Evolutionary conservation across 2,329 filamentous ascomycete species (phyloP).

Genomic region (Pseudocercospora pini-densiflorae): DNA sequence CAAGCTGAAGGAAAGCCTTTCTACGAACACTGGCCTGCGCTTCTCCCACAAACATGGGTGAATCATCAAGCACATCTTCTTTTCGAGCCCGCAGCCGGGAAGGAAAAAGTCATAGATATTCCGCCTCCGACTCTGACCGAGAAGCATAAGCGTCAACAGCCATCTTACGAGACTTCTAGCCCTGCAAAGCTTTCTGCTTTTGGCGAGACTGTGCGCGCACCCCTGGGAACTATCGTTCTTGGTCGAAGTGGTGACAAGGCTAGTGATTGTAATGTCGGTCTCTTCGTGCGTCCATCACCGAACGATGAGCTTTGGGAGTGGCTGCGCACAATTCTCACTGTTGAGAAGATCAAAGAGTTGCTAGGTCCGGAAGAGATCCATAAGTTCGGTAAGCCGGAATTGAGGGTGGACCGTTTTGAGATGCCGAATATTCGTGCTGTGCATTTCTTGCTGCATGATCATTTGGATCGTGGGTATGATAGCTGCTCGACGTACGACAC

Average conservation of each 20-base stretch:
- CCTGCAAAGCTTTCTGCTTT: slow-evolving; percentile 36
- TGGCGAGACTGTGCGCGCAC: slow-evolving; percentile 35
- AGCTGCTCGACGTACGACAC: slow-evolving; percentile 51
- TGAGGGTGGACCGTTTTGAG: slow-evolving; percentile 17
- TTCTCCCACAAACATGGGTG: slow-evolving; percentile 23
- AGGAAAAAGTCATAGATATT: slow-evolving; percentile 23
- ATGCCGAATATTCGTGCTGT: slow-evolving; percentile 15
- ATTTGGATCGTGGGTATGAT: slow-evolving; percentile 52
- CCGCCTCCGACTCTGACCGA: slow-evolving; percentile 20
- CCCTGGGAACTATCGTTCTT: slow-evolving; percentile 39
- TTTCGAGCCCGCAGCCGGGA: slow-evolving; percentile 21
- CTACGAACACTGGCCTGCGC: slow-evolving; percentile 25
- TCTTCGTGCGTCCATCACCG: slow-evolving; percentile 43
- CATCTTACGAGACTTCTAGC: slow-evolving; percentile 37
- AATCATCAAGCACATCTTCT: slow-evolving; percentile 24
- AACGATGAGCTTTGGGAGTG: slow-evolving; percentile 34
- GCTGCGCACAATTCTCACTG: slow-evolving; percentile 32
- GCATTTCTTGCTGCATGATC: slow-evolving; percentile 48
- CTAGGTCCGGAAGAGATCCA: slow-evolving; percentile 33
- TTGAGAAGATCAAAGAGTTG: slow-evolving; percentile 30
- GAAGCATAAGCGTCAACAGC: slow-evolving; percentile 24
- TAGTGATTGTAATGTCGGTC: slow-evolving; percentile 36
- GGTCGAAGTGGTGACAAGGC: slow-evolving; percentile 38
- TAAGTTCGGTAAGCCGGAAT: slow-evolving; percentile 23
- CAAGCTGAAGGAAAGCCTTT: slow-evolving; percentile 23